Base-by-base conservation (phyloP, 2,329 filamentous ascomycete genomes). In the Ascochyta koolunga region DNA sequence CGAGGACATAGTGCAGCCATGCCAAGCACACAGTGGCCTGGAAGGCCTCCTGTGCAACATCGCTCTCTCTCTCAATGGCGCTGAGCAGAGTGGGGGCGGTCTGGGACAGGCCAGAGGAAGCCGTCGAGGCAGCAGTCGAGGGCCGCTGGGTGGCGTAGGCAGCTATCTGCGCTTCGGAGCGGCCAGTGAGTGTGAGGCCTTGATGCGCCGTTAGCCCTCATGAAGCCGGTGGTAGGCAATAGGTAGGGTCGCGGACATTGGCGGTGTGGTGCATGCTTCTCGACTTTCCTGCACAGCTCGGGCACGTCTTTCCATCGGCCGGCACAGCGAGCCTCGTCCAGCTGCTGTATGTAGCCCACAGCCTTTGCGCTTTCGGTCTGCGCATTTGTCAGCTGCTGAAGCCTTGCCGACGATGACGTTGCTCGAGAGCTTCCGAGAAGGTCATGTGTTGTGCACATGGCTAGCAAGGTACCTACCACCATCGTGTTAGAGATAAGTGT, bases 221-320 rank as follows among this genome's bases (percentile, higher is more conserved):
- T 42, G 24, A 36, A 50, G 39, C 39, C 50, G 54, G 45, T 37
- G 40, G 55, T 43, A 56, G 51, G 39, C 27, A 29, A 16, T 18
- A 60, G 49, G 50, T 15, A 50, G 45, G 42, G 47, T 49, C 58
- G 72, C 85, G 67, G 88, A 97, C 93, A 96, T 77, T 85, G 85
- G 75, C 90, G 86, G 57, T 90, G 85, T 35, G 92, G 89, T 66
- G 92, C 90, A 83, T 99, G 93, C 77, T 99, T 98, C 70, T 89
- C 89, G 69, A 98, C 84, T 78, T 99, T 99, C 73, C 93, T 87
- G 67, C 95, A 88, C 60, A 96, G 83, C 78, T 98, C 93, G 22
- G 91, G 90, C 25, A 98, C 84, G 25, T 90, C 86, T 63, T 86
- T 82, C 95, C 95, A 99, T 74, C 87, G 88, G 46, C 89, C 92